Base-by-base conservation (phyloP, 495 filamentous ascomycete species). In the Pyrenopolyporus hunteri region DNA sequence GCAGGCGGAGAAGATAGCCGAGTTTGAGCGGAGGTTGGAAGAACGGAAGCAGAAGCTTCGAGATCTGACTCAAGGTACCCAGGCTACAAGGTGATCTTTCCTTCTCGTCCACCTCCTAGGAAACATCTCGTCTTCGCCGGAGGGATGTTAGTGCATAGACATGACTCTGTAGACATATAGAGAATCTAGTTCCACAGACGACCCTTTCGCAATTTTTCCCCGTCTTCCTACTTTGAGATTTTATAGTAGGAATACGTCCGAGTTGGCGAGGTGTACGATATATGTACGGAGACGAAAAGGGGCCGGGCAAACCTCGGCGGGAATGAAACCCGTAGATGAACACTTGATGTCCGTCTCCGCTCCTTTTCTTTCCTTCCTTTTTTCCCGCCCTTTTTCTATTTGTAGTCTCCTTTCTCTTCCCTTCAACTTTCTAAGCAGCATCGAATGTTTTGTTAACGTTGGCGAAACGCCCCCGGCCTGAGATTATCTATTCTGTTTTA, bases 21-120 rank as follows among this genome's bases (percentile, higher is more conserved):
- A 78, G 57, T 76, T 83, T 52, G 81, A 84, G 70, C 66, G 70
- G 59, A 74, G 75, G 57, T 32, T 81, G 25, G 68, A 73, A 64
- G 76, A 76, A 61, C 59, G 68, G 33, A 71, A 59, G 58, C 68
- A 63, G 50, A 67, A 68, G 57, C 43, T 78, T 20, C 58, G 53
- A 9, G 54, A 63, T 50, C 58, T 53, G 64, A 40, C 57, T 10
- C 53, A 63, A 46, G 63, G 57, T 19, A 44, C 20, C 7, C 51
- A 20, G 6, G 25, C 32, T 6, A 29, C 50, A n/a, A 51, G 59
- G 25, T 66, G 19, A 53, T 32, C 17, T 20, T 35, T 13, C 2
- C 17, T 25, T n/a, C 33, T 11, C 9, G 20, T 13, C 3, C 16
- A 4, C 22, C 11, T 26, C 20, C 17, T 16, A 19, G 9, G 7